Base-by-base conservation (phyloP, 352 stramenopile genomes). In the Blastocystis sp. region DNA sequence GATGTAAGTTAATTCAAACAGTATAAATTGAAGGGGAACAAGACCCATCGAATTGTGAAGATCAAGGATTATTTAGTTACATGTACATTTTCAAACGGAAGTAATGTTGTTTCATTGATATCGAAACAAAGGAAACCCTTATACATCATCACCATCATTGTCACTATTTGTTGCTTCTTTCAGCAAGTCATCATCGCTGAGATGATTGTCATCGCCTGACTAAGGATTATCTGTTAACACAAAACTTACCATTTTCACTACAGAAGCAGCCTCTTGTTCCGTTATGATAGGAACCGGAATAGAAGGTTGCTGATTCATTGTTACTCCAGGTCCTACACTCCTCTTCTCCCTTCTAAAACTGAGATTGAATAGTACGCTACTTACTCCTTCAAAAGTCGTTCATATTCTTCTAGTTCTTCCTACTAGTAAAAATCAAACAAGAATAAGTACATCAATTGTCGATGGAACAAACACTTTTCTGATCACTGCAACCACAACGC, bases 321-420 rank as follows among this genome's bases (percentile, higher is more conserved):
- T 48, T 56, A 27, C 9, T 22, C 59, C 44, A 30, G 30, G 37
- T 51, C n/a, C 54, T 37, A 13, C 42, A 19, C 51, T 60, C 24
- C 44, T 6, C 15, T 64, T 81, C 33, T 42, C 70, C 7, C 70
- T 22, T 81, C 24, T 81, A 53, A 9, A 64, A 5, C 30, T 59
- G 22, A 62, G 5, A 79, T 0, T 24, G 2, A 59, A 22, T 17
- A 35, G 0, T 4, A 64, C 7, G 37, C 40, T 24, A 11, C 6
- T 11, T 40, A 81, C 70, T 81, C 70, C 62, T 51, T 81, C 33
- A 81, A 37, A 64, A 81, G 70, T 19, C 54, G 40, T 64, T 81
- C 70, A n/a, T 81, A 81, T 33, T 81, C 70, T 15, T 27, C 51
- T 15, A 81, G 27, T 37, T 81, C 70, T 81, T 81, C 51, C 70